These are phyloP conservation scores for Sextonia rubra DNA, from an alignment of 164 flowering plant species.

Conservation along the genomic window DNA sequence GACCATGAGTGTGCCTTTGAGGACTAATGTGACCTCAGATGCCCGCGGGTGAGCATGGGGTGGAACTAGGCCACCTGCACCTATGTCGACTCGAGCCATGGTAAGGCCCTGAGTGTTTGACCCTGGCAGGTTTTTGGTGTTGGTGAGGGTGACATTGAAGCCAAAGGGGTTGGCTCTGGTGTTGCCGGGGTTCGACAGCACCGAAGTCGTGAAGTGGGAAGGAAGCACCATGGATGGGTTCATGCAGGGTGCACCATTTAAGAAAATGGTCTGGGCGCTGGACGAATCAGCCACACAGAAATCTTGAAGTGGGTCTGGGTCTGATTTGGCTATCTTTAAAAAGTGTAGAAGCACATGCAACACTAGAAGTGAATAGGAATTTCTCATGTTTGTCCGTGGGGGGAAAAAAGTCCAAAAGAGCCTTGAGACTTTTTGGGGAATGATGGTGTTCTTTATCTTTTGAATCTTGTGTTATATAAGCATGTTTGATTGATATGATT, in stretches of 20 bases:
- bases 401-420: background rate
- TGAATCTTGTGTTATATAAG: background rate
- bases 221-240: conserved; percentile 30
- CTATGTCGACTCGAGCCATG: conserved; percentile 57
- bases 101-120: conserved; percentile 60
- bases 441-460: background rate
- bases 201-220: conserved; percentile 54
- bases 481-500: background rate
- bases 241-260: conserved; percentile 55
- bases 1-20: conserved; percentile 32
- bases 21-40: conserved; percentile 49
- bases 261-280: conserved; percentile 13
- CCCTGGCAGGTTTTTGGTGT: conserved; percentile 49
- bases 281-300: conserved; percentile 21
- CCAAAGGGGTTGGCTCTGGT: conserved; percentile 35
- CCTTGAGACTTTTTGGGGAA: too few relatives aligned
- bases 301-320: conserved; percentile 67
- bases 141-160: conserved; percentile 49
- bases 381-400: background rate
- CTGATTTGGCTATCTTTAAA: conserved; percentile 24
- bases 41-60: conserved; percentile 78
- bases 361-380: background rate
- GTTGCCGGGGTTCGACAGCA: conserved; percentile 44
- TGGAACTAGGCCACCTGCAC: conserved; percentile 39
- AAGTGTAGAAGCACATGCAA: conserved; percentile 8